A percentile compares a stretch with the other conserved stretches of the same genome.
Evolutionary conservation across 305 asterid genomes (phyloP).

Genomic region (Solanum hybrid): DNA sequence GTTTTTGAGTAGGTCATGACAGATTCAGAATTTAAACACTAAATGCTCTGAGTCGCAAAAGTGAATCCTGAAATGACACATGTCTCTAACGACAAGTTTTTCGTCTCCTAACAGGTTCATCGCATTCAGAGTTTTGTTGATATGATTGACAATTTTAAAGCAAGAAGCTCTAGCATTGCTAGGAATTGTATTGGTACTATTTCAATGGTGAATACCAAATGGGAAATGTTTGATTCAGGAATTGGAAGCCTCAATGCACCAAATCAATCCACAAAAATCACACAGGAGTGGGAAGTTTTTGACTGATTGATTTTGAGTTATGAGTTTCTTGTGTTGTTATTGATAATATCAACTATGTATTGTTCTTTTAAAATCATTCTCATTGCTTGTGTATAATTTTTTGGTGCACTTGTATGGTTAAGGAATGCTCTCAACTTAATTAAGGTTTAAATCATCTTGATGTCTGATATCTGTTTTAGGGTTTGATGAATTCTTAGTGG

Average conservation of each 20-base stretch:
- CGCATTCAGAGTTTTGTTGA: conserved; percentile 25
- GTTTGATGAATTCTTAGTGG: background rate
- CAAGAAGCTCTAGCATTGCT: conserved; percentile 1
- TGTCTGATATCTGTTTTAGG: background rate
- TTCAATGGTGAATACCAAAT: conserved; percentile 10
- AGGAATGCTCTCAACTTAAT: background rate
- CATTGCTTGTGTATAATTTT: background rate
- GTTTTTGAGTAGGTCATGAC: background rate
- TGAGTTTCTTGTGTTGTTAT: background rate
- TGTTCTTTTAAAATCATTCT: background rate
- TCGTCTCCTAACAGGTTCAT: conserved; percentile 10
- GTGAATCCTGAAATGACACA: background rate
- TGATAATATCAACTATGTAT: background rate
- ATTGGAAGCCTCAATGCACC: conserved; percentile 19
- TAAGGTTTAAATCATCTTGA: background rate
- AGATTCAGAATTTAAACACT: background rate
- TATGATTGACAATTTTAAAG: conserved; percentile 14
- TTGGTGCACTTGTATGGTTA: background rate
- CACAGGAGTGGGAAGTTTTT: conserved; percentile 11
- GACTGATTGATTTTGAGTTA: conserved; percentile 2
- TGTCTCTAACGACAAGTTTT: background rate
- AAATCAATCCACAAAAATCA: conserved; percentile 2
- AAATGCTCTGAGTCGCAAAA: background rate
- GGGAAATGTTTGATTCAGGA: conserved; percentile 16
- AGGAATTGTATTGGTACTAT: background rate